These are phyloP conservation scores for Colletotrichum sp. DNA, from an alignment of 2,329 filamentous ascomycete species.

Conservation along the genomic window DNA sequence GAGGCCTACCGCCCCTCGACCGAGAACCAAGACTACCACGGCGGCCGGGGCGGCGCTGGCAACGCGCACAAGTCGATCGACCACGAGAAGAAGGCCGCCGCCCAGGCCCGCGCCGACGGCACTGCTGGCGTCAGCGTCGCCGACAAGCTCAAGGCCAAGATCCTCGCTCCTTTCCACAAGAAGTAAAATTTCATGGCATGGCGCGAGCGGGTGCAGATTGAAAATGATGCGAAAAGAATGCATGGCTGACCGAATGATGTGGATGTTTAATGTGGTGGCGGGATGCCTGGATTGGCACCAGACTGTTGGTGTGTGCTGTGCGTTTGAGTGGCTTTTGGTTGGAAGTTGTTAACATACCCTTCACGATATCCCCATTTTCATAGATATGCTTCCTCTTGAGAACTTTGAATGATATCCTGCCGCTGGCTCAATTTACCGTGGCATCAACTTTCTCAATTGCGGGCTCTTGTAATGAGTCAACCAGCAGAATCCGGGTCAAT, in stretches of 20 bases:
- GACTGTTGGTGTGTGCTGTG: neutral
- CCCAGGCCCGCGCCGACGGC: slow-evolving; percentile 28
- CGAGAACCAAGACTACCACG: slow-evolving; percentile 58
- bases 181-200: slow-evolving; percentile 34
- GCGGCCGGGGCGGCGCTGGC: slow-evolving; percentile 64
- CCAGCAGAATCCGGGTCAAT: neutral
- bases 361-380: slow-evolving; percentile 17
- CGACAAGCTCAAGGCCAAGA: slow-evolving; percentile 63
- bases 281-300: neutral
- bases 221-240: neutral
- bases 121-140: slow-evolving; percentile 49
- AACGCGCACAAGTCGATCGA: slow-evolving; percentile 45
- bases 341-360: slow-evolving; percentile 11
- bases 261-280: neutral
- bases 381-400: neutral
- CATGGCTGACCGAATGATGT: neutral
- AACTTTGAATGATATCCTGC: neutral
- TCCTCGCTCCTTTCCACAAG: slow-evolving; percentile 52
- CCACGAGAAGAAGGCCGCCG: slow-evolving; percentile 33
- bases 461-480: neutral
- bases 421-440: neutral
- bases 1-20: slow-evolving; percentile 53
- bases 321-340: neutral
- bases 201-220: neutral
- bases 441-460: neutral